Conservation (phyloP, 768 basidiomycete genomes). For the Suillus hirtellus region DNA sequence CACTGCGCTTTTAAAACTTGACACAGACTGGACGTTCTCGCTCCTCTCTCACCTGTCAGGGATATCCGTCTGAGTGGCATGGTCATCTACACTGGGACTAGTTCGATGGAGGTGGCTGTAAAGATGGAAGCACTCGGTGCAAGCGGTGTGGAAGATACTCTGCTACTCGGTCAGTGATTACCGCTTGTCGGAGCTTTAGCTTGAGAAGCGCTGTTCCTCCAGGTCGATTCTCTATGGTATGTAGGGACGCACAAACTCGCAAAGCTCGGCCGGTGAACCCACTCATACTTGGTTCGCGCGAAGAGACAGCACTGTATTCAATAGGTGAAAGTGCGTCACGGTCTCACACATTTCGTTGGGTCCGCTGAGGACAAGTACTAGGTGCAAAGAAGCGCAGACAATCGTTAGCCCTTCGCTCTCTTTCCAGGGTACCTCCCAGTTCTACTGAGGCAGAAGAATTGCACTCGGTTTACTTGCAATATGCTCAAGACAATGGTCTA, state of each 20-base stretch:
- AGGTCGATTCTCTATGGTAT: slow-evolving; percentile 96
- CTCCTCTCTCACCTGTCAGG: slow-evolving; percentile 54
- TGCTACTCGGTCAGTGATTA: slow-evolving; percentile 53
- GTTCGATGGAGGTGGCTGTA: slow-evolving; percentile 85
- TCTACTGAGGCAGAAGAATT: slow-evolving; percentile 67
- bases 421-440: slow-evolving; percentile 73
- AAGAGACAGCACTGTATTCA: slow-evolving; percentile 60
- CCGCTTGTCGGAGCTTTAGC: slow-evolving; percentile 7
- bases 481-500: slow-evolving; percentile 43
- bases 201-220: neutral
- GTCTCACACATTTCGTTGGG: neutral
- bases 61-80: slow-evolving; percentile 79
- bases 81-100: slow-evolving; percentile 74
- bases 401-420: slow-evolving; percentile 53
- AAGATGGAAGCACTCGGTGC: slow-evolving; percentile 70
- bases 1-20: neutral
- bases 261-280: slow-evolving; percentile 65
- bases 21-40: slow-evolving; percentile 65
- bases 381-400: slow-evolving; percentile 64
- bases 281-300: slow-evolving; percentile 55
- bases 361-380: slow-evolving; percentile 23
- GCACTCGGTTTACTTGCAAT: slow-evolving; percentile 67
- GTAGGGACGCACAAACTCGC: slow-evolving; percentile 67
- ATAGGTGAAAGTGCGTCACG: slow-evolving; percentile 66
- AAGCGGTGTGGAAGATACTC: slow-evolving; percentile 55